Evolutionary conservation across 148 eudicot species (phyloP).

Genomic region (Chenopodium quinoa): DNA sequence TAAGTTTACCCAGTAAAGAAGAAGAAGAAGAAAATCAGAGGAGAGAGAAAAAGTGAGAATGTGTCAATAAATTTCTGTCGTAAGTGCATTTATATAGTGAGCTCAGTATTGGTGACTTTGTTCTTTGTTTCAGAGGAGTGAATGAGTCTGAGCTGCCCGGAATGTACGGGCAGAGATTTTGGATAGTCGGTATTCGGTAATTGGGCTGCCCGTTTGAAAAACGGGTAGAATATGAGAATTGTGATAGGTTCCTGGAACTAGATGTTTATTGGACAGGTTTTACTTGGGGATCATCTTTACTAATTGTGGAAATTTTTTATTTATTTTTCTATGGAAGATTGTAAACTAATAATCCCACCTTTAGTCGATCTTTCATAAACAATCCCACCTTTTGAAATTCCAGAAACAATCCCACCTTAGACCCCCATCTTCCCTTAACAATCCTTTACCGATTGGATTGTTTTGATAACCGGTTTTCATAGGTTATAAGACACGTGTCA

Average conservation of each 20-base stretch:
- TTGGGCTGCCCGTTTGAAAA: neutral
- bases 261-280: neutral
- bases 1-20: neutral
- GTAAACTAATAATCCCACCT: too few relatives aligned
- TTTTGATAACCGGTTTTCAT: too few relatives aligned
- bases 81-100: neutral
- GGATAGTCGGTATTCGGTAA: neutral
- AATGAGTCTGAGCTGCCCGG: constrained; percentile 19
- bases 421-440: too few relatives aligned
- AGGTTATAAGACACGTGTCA: too few relatives aligned
- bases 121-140: constrained; percentile 3
- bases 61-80: neutral
- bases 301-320: neutral
- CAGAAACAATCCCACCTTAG: too few relatives aligned
- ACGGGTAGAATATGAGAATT: neutral
- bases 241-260: neutral
- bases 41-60: neutral
- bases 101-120: neutral
- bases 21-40: neutral
- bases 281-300: constrained; percentile 2
- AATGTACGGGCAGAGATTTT: constrained; percentile 6
- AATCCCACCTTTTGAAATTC: too few relatives aligned
- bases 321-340: too few relatives aligned
- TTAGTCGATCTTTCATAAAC: too few relatives aligned
- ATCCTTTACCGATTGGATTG: too few relatives aligned